Evolutionary conservation across 2,329 filamentous ascomycete species (phyloP), one percentile per base, ranked within the genome.

Genomic region (Talaromyces atroroseus): DNA sequence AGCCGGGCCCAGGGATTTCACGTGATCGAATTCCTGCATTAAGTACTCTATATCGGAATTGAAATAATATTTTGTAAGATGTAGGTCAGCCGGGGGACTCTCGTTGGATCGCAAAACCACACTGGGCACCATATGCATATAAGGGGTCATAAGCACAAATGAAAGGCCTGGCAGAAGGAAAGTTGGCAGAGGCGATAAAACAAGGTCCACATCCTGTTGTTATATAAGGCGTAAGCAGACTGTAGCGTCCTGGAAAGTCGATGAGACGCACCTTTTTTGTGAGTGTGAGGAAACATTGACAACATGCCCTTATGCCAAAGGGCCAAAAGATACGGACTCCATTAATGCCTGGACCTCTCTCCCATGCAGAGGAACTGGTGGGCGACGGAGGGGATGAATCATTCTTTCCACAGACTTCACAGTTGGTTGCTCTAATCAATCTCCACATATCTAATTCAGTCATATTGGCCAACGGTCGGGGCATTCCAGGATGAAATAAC

Each of bases 361-460:
- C 81, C 77, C 79, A 85, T 50, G 76, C 62, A 32, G 52, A 74
- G 65, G 73, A 75, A 66, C 59, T 70, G 63, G 58, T 65, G 59
- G 61, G 44, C 32, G 57, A 55, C 14, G 34, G 34, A 49, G 26
- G 21, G 49, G 59, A 55, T 18, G 60, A 59, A 49, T 59, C 59
- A 57, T 53, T 59, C 65, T 76, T 82, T 54, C 73, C 75, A 71
- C 90, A 94, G 62, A 85, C 83, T 65, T 92, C 85, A 69, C 90
- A 95, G 54, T 67, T 72, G 29, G 67, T 75, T 49, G 82, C 80
- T 69, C 83, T 85, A 36, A 84, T 78, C 51, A 94, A 75, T 65
- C 81, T 82, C 82, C 89, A 90, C 88, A 92, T 92, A 44, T 86
- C 82, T 61, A 89, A 75, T 70, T 94, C 89, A 44, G 82, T 82